Base-by-base conservation (phyloP, 2,329 filamentous ascomycete species). In the Fusarium sp. region DNA sequence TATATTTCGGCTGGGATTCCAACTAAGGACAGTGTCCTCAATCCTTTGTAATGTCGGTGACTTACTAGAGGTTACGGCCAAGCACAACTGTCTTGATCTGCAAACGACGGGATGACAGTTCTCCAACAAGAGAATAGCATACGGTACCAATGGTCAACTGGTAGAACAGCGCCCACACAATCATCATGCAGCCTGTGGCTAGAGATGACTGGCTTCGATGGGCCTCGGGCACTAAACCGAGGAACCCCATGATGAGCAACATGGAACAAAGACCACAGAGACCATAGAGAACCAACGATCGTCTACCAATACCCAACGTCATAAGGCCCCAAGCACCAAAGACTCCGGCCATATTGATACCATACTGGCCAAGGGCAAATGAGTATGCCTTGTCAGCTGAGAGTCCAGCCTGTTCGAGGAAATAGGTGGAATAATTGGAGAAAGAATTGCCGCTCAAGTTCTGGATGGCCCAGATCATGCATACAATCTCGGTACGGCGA, bases 81-180 rank as follows among this genome's bases (percentile, higher is more conserved):
- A 97, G 86, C 2, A 96, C 94, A 23, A 97, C 92, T 1, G 94
- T 97, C 84, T 97, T 97, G 83, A 97, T 94, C 76, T 94, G 92
- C 33, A 98, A 85, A 3, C 94, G 88, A 16, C 92, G 88, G 1
- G 93, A 93, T 0, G 93, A 94, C 23, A 97, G 81, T 78, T 97
- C 94, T 2, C 92, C 89, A 7, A 97, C 94, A 13, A 97, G 87
- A 0, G 93, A 96, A 81, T 97, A 97, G 79, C 92, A 93, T 10
- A 97, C 93, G 0, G 94, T 96, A 38, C 94, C 94, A 48, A 97
- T 93, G 0, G 93, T 92, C 47, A 95, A 84, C 77, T 97, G 93
- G 81, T 97, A 97, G 74, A 91, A 88, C 44, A 96, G 82, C 2
- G 94, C 91, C 92, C 92, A 96, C 57, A 90, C 80, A 33, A 96